Base-by-base conservation (phyloP, 306 rosid species). In the Vicia villosa region DNA sequence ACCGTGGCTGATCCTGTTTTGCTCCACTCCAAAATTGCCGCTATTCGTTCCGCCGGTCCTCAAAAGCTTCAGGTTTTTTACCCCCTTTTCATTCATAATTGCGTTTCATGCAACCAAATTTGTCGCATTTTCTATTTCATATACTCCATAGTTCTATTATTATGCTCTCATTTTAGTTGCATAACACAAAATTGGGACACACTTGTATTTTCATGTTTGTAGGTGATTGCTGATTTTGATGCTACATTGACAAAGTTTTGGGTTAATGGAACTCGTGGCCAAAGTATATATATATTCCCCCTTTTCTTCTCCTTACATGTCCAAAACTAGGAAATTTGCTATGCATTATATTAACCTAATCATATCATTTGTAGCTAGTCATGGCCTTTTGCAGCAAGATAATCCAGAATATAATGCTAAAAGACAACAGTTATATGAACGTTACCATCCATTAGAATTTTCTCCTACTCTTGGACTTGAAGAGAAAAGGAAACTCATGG, bases 171-270 rank as follows among this genome's bases (percentile, higher is more conserved):
- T 17, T 72, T 2, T 72, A 24, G 58, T 58, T 36, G 63, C 54
- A 36, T 43, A 45, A 24, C 1, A 30, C 60, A 54, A 63, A 70
- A 26, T 42, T 20, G 65, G 40, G 50, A 28, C 32, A 17, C 1
- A 43, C 62, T 7, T 41, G 26, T 68, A 21, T 24, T 46, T 69
- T 69, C 24, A 41, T 77, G 32, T 42, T 65, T 78, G 68, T 70
- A 74, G 85, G 97, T 93, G 63, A 85, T 93, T 69, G 97, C 86
- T 72, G 98, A 93, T 79, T 93, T 93, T 80, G 97, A 93, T 85
- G 96, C 90, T 49, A 93, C 98, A 26, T 75, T 93, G 56, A 90
- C 96, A 1, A 83, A 57, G 64, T 86, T 88, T 81, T 63, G 79
- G 83, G 83, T 90, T 70, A 85, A 93, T 69, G 98, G 92, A 73